Evolutionary conservation across 2,329 filamentous ascomycete species (phyloP), one percentile per base, ranked within the genome.

Genomic region (Colletotrichum sp.): DNA sequence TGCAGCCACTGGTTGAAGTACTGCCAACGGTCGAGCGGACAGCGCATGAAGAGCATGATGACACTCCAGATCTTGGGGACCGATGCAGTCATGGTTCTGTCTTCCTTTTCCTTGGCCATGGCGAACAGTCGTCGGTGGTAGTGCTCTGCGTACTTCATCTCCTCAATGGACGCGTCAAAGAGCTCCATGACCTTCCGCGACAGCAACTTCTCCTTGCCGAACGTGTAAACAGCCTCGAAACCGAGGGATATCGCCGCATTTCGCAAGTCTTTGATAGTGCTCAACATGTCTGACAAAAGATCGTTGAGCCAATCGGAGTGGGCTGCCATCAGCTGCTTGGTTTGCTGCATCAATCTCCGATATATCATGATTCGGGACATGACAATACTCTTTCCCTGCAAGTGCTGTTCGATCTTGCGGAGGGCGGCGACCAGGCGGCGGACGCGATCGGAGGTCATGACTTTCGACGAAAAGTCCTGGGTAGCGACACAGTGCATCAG

Each of bases 11-110:
- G 88, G 32, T 88, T 90, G 77, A 95, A 92, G 80, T 94, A 91
- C 36, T 93, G 89, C 94, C 96, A 99, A 86, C 82, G 93, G 78
- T 87, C 92, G 81, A 87, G 88, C 78, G 83, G 92, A 84, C 85
- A 92, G 85, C 94, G 92, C 64, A 98, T 87, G 71, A 98, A 92
- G 3, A 98, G 89, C 8, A 96, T 92, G 4, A 98, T 88, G 43
- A 95, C 91, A 74, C 94, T 94, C 96, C 96, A 99, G 26, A 99
- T 95, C 78, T 96, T 94, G 7, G 97, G 96, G 1, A 98, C 96
- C 52, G 92, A 88, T 0, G 88, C 83, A 28, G 77, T 73, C 10
- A 78, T 76, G 61, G 85, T 90, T 77, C 88, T 92, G 66, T 90
- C 88, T 77, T 92, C 90, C 77, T 89, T 92, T 65, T 90, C 88